Conservation (phyloP, 331 rosid species). For the Quercus tomentella region DNA sequence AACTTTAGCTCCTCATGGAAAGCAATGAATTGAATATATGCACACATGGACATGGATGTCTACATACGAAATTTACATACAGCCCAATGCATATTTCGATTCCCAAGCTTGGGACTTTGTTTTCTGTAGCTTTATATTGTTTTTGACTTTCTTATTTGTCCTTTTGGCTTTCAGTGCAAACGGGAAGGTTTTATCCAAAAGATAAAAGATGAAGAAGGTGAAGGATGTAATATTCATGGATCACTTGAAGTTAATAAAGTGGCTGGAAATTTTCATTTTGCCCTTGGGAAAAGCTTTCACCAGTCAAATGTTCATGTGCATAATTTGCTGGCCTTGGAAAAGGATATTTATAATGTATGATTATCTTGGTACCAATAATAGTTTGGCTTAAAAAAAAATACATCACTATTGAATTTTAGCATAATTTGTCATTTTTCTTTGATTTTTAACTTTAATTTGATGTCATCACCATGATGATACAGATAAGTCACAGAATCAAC, state of each 20-base stretch:
- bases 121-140: background rate
- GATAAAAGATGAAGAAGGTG: constrained; percentile 89
- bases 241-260: constrained; percentile 87
- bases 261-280: constrained; percentile 84
- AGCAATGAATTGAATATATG: no score
- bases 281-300: constrained; percentile 84
- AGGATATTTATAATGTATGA: constrained; percentile 63
- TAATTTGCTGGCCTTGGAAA: constrained; percentile 52
- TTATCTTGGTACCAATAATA: constrained; percentile 1
- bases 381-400: background rate
- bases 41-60: no score
- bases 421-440: constrained; percentile 7
- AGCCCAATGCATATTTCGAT: background rate
- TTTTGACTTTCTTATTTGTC: constrained; percentile 15
- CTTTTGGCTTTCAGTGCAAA: constrained; percentile 58
- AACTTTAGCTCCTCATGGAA: background rate
- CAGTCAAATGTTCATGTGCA: constrained; percentile 52
- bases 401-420: background rate
- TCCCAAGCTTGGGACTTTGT: constrained; percentile 4
- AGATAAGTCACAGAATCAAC: constrained; percentile 85
- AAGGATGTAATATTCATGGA: constrained; percentile 91
- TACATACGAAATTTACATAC: no score
- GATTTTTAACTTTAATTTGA: constrained; percentile 1
- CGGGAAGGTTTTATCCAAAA: constrained; percentile 83
- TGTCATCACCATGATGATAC: constrained; percentile 23